These are phyloP conservation scores for Diaporthe sp. DNA, from an alignment of 2,329 filamentous ascomycete genomes.

Conservation along the genomic window DNA sequence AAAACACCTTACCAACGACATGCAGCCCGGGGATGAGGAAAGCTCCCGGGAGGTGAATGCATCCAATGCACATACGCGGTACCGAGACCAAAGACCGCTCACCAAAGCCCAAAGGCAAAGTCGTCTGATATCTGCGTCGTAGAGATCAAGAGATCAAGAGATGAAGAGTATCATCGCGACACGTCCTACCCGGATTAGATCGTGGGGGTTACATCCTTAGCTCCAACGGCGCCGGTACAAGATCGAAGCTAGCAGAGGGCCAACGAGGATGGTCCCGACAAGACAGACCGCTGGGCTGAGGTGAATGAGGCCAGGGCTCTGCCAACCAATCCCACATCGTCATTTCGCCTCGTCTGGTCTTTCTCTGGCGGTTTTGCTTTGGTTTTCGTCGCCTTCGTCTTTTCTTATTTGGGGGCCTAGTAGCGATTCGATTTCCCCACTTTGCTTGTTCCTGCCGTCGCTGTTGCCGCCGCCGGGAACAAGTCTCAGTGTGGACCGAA, in stretches of 20 bases:
- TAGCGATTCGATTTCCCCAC: background rate
- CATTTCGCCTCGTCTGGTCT: conserved; percentile 20
- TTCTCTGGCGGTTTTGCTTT: conserved; percentile 1
- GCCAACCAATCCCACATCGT: conserved; percentile 1
- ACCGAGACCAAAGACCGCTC: background rate
- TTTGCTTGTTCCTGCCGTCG: background rate
- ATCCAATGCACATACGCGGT: background rate
- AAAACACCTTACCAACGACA: background rate
- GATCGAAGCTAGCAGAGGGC: conserved; percentile 31
- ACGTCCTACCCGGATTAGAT: conserved; percentile 17
- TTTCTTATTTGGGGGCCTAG: conserved; percentile 4
- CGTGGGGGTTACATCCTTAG: conserved; percentile 29
- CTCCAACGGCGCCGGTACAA: conserved; percentile 33
- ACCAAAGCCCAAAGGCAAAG: background rate
- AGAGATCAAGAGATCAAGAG: conserved; percentile 9
- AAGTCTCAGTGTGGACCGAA: background rate
- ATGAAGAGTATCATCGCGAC: conserved; percentile 19
- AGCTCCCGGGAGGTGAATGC: background rate
- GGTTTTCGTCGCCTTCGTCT: background rate
- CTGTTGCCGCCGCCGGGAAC: background rate
- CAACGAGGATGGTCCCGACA: conserved; percentile 38
- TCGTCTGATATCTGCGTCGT: conserved; percentile 10
- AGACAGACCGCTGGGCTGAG: conserved; percentile 7
- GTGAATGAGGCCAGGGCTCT: conserved; percentile 22
- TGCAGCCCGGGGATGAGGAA: background rate